These are phyloP conservation scores for Neonectria hederae DNA, from an alignment of 2,329 filamentous ascomycete genomes.

Conservation along the genomic window DNA sequence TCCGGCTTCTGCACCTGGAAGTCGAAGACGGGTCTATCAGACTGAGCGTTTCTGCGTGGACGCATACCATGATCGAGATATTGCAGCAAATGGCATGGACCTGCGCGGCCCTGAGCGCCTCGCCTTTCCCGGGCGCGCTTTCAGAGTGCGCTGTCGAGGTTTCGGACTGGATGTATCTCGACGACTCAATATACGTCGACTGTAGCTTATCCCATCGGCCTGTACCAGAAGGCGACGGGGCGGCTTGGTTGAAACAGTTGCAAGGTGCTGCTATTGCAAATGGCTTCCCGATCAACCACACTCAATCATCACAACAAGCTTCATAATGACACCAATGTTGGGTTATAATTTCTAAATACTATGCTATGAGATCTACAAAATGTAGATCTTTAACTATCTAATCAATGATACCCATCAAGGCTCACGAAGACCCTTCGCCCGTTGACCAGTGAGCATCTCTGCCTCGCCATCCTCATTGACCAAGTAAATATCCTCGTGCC, in stretches of 20 bases:
- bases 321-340: neutral
- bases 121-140: conserved; percentile 45
- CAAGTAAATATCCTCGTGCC: conserved; percentile 70
- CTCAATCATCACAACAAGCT: neutral
- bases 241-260: conserved; percentile 43
- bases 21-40: conserved; percentile 46
- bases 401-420: conserved; percentile 49
- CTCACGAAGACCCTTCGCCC: conserved; percentile 63
- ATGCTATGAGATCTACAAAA: neutral
- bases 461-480: conserved; percentile 63
- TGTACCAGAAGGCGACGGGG: conserved; percentile 41
- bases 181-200: conserved; percentile 48
- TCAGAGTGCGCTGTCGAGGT: conserved; percentile 47
- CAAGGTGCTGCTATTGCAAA: conserved; percentile 46
- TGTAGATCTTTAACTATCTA: conserved; percentile 21
- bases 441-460: conserved; percentile 63
- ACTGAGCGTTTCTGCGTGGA: conserved; percentile 48
- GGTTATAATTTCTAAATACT: neutral
- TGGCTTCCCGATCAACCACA: conserved; percentile 46
- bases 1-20: conserved; percentile 49
- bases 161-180: conserved; percentile 45
- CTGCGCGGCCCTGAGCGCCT: conserved; percentile 48
- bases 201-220: conserved; percentile 47
- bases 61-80: conserved; percentile 48
- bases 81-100: conserved; percentile 52